Evolutionary conservation across 352 stramenopile species (phyloP).

Genomic region (Phytophthora tentaculata): DNA sequence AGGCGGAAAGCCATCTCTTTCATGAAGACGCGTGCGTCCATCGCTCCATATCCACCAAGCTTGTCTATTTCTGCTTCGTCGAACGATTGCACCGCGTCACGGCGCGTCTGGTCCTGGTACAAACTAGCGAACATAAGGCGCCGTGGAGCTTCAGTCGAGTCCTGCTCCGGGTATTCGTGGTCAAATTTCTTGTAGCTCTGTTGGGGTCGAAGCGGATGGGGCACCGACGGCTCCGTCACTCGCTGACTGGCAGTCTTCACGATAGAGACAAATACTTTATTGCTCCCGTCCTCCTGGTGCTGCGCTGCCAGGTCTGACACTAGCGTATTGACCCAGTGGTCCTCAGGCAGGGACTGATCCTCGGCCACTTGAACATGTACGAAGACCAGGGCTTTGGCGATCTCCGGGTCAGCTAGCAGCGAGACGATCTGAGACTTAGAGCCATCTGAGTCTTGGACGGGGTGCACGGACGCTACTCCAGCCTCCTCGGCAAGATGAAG

Average conservation of each 20-base stretch:
- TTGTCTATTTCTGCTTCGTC: constrained; percentile 57
- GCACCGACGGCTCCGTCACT: constrained; percentile 7
- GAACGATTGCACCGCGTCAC: constrained; percentile 57
- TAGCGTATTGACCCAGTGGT: constrained; percentile 57
- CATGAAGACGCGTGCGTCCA: constrained; percentile 76
- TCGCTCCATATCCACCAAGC: constrained; percentile 66
- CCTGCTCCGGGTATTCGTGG: constrained; percentile 44
- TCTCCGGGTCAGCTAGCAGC: constrained; percentile 37
- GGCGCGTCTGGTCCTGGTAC: constrained; percentile 69
- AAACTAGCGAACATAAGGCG: constrained; percentile 66
- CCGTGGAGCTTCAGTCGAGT: constrained; percentile 10
- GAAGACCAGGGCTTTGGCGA: constrained; percentile 61
- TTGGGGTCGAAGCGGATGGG: constrained; percentile 60
- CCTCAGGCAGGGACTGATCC: constrained; percentile 1
- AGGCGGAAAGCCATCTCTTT: constrained; percentile 84
- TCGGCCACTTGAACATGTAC: constrained; percentile 46
- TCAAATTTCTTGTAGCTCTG: constrained; percentile 75
- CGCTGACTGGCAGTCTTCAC: constrained; percentile 35
- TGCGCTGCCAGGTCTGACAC: constrained; percentile 42
- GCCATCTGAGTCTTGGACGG: constrained; percentile 16
- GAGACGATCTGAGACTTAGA: constrained; percentile 36
- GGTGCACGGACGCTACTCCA: constrained; percentile 43
- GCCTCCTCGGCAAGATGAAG: constrained; percentile 39
- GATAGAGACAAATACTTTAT: constrained; percentile 55
- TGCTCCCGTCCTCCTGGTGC: constrained; percentile 34